Base-by-base conservation (phyloP, 768 basidiomycete species). In the Mycena amicta region DNA sequence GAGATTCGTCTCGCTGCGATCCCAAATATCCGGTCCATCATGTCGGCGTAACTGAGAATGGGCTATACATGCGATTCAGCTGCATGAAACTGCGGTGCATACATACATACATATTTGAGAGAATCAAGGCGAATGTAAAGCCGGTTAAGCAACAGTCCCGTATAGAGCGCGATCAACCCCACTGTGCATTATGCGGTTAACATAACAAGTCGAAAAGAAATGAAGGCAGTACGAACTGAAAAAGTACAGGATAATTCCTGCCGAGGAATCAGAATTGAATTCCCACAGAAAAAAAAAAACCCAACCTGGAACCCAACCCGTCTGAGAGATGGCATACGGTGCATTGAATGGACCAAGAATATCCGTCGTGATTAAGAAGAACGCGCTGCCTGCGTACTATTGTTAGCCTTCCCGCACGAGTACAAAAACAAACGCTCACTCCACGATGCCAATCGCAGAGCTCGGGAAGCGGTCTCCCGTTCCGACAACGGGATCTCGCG, bases 241-340 rank as follows among this genome's bases (percentile, higher is more conserved):
- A 59, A 78, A 75, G 62, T 81, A 81, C 13, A 80, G 68, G 12
- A 77, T 50, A 37, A 78, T 45, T 8, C 84, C n/a, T n/a, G n/a
- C n/a, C n/a, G n/a, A n/a, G n/a, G n/a, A n/a, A n/a, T n/a, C n/a
- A n/a, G n/a, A n/a, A n/a, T n/a, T n/a, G n/a, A n/a, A n/a, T n/a
- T n/a, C n/a, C n/a, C n/a, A n/a, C n/a, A n/a, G n/a, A n/a, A n/a
- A n/a, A n/a, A n/a, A n/a, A n/a, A n/a, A n/a, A n/a, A n/a, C n/a
- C n/a, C n/a, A n/a, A n/a, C n/a, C 85, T 11, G 84, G 82, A 5
- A 81, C 83, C 75, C 83, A 86, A n/a, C 85, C 85, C 6, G 86
- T 80, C 65, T 83, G 81, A 8, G 82, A 74, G 45, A 86, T 84
- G 1, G 85, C 81, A 49, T 63, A 86, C 2, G 85, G 84, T 0